Percentiles rank a stretch among this genome's conserved stretches.
Evolutionary conservation across 2,329 filamentous ascomycete genomes (phyloP).

Genomic region (Aureobasidium musti): DNA sequence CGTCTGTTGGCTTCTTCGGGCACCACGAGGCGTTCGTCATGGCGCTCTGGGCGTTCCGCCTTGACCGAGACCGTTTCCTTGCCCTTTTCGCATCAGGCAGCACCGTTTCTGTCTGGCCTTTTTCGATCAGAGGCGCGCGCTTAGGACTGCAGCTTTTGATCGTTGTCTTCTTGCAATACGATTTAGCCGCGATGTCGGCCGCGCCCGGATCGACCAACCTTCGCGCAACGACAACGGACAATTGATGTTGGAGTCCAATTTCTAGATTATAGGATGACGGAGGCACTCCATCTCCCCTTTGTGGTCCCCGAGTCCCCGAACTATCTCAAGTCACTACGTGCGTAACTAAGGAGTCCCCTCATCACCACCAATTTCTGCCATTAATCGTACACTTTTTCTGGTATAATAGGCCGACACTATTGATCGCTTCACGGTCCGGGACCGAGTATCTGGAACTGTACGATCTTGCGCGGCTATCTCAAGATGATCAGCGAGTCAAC

Average conservation of each 20-base stretch:
- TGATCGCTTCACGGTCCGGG: not conserved
- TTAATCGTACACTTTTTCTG: not conserved
- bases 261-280: not conserved
- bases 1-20: slow-evolving; percentile 13
- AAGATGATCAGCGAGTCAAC: not conserved
- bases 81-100: slow-evolving; percentile 13
- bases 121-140: slow-evolving; percentile 19
- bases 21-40: slow-evolving; percentile 7
- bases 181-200: slow-evolving; percentile 4
- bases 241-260: slow-evolving; percentile 3
- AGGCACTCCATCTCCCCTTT: not conserved
- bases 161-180: not conserved
- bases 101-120: slow-evolving; percentile 19
- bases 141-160: not conserved
- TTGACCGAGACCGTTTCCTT: slow-evolving; percentile 9
- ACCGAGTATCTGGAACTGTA: not conserved
- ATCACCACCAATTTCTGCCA: not conserved
- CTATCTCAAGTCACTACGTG: not conserved
- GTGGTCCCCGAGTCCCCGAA: not conserved
- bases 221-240: slow-evolving; percentile 2
- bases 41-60: slow-evolving; percentile 6
- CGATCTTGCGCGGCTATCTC: not conserved
- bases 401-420: slow-evolving; percentile 7
- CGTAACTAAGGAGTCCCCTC: slow-evolving; percentile 6
- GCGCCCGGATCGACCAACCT: not conserved